Base-by-base conservation (phyloP, 352 stramenopile genomes). In the Thalassiosira allenii region DNA sequence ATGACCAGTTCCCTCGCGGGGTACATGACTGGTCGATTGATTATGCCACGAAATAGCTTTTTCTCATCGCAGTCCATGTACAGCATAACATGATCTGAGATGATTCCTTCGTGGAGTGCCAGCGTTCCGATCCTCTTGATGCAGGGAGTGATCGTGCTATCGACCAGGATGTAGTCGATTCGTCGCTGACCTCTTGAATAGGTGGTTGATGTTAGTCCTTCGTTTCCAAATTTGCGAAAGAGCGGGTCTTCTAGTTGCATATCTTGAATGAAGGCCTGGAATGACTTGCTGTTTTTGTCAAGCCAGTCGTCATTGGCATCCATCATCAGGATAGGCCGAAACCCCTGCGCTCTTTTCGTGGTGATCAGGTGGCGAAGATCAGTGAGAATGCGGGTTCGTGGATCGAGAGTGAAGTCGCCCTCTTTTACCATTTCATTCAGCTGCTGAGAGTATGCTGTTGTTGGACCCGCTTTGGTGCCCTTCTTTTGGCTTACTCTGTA, bases 161-260 rank as follows among this genome's bases (percentile, higher is more conserved):
- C 53, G 14, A 61, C 27, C 0, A 81, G 25, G 20, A 81, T 81
- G 34, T 64, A 75, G 32, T 81, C 63, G 20, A 81, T 30, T 6
- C 54, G 58, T 32, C 17, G 3, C 0, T 9, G n/a, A 0, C 72
- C 63, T 33, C 54, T 20, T 9, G n/a, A 0, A 44, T 81, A 81
- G 1, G 72, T 81, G 2, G 44, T 66, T n/a, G 2, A 0, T 4
- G 59, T 29, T 34, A 33, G 4, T 1, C 23, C 57, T n/a, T 5
- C 4, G 11, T 11, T 23, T 53, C 4, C 12, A 37, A 53, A 52
- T 11, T 51, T 64, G 0, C 69, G 32, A 52, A 51, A 34, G 20
- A 65, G 23, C 4, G 51, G 23, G 34, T 81, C 72, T 5, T 51
- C 44, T 14, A 81, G 52, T 3, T 37, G 8, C 14, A 22, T 8